phyloP scores from a whole-genome alignment of 305 asterid species.

The Petunia hybrid region DNA sequence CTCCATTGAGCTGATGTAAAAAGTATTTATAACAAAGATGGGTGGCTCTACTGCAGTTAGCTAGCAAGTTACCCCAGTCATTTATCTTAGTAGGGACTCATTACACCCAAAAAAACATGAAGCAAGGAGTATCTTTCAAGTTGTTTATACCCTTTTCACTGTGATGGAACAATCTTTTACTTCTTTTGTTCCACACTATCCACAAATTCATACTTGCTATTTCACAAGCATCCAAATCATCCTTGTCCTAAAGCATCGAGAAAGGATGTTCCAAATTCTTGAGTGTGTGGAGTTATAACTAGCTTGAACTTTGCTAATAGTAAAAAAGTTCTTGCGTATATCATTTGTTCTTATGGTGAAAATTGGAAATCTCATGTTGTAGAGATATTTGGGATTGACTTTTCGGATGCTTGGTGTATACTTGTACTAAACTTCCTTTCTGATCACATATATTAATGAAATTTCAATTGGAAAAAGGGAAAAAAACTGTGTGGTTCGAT shows the following conservation, averaged over 20 bases:
- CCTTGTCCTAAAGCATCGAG: slow-evolving; percentile 3
- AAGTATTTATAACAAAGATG: background rate
- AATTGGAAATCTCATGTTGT: slow-evolving; percentile 1
- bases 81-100: background rate
- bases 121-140: background rate
- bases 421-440: background rate
- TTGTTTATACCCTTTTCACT: background rate
- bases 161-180: background rate
- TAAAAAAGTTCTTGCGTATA: background rate
- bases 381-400: background rate
- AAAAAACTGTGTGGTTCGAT: background rate
- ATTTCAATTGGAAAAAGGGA: background rate
- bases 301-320: background rate
- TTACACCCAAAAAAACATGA: background rate
- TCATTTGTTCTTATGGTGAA: background rate
- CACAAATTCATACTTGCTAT: background rate
- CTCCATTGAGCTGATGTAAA: background rate
- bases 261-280: background rate
- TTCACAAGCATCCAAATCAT: slow-evolving; percentile 17
- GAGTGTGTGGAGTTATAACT: background rate
- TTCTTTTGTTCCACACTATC: slow-evolving; percentile 1
- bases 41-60: background rate
- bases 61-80: background rate
- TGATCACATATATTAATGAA: background rate
- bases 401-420: background rate